Percentiles rank a stretch among this genome's conserved stretches.
phyloP scores from a whole-genome alignment of 2,329 filamentous ascomycete genomes.

The Purpureocillium takamizusanense region DNA sequence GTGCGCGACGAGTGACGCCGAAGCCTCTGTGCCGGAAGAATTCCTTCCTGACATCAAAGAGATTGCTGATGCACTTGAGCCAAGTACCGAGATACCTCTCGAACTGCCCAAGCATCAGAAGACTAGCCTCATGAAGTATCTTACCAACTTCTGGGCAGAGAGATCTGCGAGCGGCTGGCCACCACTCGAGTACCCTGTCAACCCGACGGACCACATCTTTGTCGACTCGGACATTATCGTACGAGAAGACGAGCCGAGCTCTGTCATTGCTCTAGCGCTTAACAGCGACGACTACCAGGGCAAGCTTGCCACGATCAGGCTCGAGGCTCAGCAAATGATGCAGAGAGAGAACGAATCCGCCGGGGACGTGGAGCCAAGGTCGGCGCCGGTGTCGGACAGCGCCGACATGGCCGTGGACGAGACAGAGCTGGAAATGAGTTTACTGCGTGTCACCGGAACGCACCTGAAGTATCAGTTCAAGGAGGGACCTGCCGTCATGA shows the following conservation, averaged over 20 bases:
- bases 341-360: slow-evolving; percentile 25
- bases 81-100: slow-evolving; percentile 49
- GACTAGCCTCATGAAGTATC: slow-evolving; percentile 85
- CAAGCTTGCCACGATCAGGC: slow-evolving; percentile 63
- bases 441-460: slow-evolving; percentile 77
- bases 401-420: slow-evolving; percentile 43
- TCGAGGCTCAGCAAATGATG: slow-evolving; percentile 34
- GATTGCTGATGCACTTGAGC: slow-evolving; percentile 53
- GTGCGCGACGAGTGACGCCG: slow-evolving; percentile 60
- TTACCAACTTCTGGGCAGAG: slow-evolving; percentile 98
- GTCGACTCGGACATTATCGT: slow-evolving; percentile 96
- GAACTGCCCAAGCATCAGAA: slow-evolving; percentile 90
- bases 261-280: slow-evolving; percentile 86
- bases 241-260: slow-evolving; percentile 93
- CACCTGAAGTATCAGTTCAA: slow-evolving; percentile 95
- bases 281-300: slow-evolving; percentile 78
- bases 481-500: slow-evolving; percentile 87
- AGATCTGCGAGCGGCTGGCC: slow-evolving; percentile 92
- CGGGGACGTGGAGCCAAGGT: slow-evolving; percentile 18
- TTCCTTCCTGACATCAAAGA: slow-evolving; percentile 55
- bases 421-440: slow-evolving; percentile 71
- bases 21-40: slow-evolving; percentile 60
- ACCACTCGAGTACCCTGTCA: slow-evolving; percentile 84
- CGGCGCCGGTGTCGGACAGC: slow-evolving; percentile 23
- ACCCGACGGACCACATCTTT: slow-evolving; percentile 85